Conservation (phyloP, 2,329 filamentous ascomycete species). For the Thielaviopsis populi region DNA sequence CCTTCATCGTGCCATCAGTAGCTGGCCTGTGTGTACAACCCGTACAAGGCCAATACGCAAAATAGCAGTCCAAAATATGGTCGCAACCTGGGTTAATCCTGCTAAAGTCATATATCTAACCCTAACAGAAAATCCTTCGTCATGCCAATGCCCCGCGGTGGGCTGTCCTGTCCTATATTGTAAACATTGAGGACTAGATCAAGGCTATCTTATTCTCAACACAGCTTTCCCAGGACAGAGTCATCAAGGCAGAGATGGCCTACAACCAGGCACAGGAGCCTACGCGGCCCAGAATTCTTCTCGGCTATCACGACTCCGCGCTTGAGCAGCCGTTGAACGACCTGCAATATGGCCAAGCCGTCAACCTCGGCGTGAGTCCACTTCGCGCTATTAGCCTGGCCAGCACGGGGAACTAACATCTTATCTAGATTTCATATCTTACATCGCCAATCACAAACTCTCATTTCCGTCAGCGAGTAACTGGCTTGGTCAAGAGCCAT, state of each 20-base stretch:
- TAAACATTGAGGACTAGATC: neutral
- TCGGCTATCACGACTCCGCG: constrained; percentile 57
- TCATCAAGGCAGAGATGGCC: neutral
- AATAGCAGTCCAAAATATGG: too few relatives aligned
- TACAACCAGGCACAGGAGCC: constrained; percentile 9
- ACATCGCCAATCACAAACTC: constrained; percentile 64
- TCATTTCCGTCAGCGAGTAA: constrained; percentile 54
- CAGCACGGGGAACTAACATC: constrained; percentile 17
- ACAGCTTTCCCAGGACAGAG: neutral
- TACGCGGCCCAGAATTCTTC: constrained; percentile 6
- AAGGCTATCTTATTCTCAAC: neutral
- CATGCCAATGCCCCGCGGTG: constrained; percentile 1
- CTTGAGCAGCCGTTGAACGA: constrained; percentile 46
- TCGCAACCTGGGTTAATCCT: neutral
- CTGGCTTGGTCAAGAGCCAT: constrained; percentile 44
- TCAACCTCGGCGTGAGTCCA: constrained; percentile 50
- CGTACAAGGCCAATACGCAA: too few relatives aligned
- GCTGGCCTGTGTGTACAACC: too few relatives aligned
- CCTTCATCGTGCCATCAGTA: too few relatives aligned
- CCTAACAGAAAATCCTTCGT: constrained; percentile 3
- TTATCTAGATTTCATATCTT: constrained; percentile 56
- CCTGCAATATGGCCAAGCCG: constrained; percentile 48
- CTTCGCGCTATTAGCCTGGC: neutral
- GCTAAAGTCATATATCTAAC: neutral
- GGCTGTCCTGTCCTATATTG: neutral